Conservation (phyloP, 495 filamentous ascomycete species). For the Pyrenopolyporus hunteri region DNA sequence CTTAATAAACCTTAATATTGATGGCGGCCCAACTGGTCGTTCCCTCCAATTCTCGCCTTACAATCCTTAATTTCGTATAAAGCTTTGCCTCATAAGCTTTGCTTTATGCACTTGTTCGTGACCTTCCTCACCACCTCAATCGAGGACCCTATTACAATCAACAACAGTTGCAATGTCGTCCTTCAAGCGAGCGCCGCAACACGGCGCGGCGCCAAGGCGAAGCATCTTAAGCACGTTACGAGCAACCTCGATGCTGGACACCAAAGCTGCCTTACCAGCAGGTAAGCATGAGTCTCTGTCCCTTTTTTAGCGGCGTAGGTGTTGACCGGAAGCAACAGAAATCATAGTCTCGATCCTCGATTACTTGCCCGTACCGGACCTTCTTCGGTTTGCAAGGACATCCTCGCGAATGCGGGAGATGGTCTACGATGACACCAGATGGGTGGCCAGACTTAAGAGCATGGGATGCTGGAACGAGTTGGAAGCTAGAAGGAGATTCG, state of each 20-base stretch:
- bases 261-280: conserved; percentile 78
- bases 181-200: conserved; percentile 64
- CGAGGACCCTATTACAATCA: neutral
- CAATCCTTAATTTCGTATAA: neutral
- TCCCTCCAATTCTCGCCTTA: neutral
- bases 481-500: conserved; percentile 80
- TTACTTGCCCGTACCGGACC: conserved; percentile 81
- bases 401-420: conserved; percentile 94
- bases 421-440: conserved; percentile 98
- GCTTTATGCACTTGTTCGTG: conserved; percentile 8
- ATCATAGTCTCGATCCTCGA: conserved; percentile 89
- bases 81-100: neutral
- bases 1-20: neutral
- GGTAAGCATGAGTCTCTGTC: conserved; percentile 55
- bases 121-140: conserved; percentile 10
- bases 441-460: conserved; percentile 79
- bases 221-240: conserved; percentile 76
- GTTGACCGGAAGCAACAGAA: conserved; percentile 59
- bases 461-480: conserved; percentile 94
- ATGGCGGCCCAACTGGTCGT: neutral
- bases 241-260: conserved; percentile 75
- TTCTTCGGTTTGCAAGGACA: conserved; percentile 83
- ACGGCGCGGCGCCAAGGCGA: conserved; percentile 49
- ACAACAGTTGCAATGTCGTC: conserved; percentile 58
- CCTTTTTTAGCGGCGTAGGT: neutral